These are phyloP conservation scores for Plantago elongata DNA, from an alignment of 257 asterid species.

Conservation along the genomic window DNA sequence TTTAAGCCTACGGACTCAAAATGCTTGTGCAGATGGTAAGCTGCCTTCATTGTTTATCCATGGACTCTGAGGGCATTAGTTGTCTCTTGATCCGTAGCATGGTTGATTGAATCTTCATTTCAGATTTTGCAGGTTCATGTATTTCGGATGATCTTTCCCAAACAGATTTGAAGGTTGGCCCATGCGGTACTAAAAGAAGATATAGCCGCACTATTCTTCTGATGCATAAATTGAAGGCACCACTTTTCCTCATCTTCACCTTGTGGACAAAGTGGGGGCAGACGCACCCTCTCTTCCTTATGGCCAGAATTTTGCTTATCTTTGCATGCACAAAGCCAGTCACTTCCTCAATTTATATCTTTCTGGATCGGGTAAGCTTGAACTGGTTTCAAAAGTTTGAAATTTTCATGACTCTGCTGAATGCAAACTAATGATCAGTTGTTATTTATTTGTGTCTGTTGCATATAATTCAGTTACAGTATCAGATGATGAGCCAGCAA, in stretches of 20 bases:
- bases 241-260: conserved; percentile 30
- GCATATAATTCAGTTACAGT: conserved; percentile 28
- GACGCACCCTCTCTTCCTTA: conserved; percentile 34
- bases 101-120: not conserved
- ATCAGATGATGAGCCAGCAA: conserved; percentile 27
- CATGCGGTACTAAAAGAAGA: conserved; percentile 22
- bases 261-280: conserved; percentile 42
- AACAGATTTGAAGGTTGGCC: conserved; percentile 13
- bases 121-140: conserved; percentile 24
- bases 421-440: too few species aligned
- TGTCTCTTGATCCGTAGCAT: not conserved
- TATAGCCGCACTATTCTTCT: conserved; percentile 14
- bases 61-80: not conserved
- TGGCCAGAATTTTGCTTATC: conserved; percentile 31
- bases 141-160: conserved; percentile 18
- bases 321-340: conserved; percentile 36
- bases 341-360: conserved; percentile 37
- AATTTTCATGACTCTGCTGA: not conserved
- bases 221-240: conserved; percentile 34
- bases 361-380: conserved; percentile 35
- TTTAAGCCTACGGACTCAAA: conserved; percentile 15
- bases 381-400: not conserved
- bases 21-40: conserved; percentile 35
- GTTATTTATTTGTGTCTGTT: conserved; percentile 2
- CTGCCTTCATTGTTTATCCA: not conserved